Base-by-base conservation (phyloP, 2,329 filamentous ascomycete genomes). In the Diaporthe humulicola region DNA sequence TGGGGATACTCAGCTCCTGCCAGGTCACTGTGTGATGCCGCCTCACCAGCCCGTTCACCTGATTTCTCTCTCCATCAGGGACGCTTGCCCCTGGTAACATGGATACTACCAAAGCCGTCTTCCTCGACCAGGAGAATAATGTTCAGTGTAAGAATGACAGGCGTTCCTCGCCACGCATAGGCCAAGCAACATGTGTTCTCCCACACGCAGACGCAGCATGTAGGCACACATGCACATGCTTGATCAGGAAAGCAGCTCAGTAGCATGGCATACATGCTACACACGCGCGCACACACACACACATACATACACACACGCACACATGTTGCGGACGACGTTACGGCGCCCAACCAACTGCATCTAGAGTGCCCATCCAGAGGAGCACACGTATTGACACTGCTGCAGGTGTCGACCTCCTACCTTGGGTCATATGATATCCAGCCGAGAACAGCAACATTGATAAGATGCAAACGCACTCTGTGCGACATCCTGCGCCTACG, bases 131-230 rank as follows among this genome's bases (percentile, higher is more conserved):
- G 45, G 25, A 38, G 12, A 50, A 40, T 9, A 36, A 14, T 19
- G 6, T 58, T 25, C 15, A 64, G 25, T 56, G 25, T 40, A 40
- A 72, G n/a, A n/a, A 17, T 15, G 48, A 52, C 36, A 36, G 28
- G 19, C 25, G 36, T 10, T 54, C n/a, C 8, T 42, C 48, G 10
- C 30, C 42, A 30, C 36, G 38, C 38, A 45, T 40, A 15, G 45
- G 56, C 36, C 57, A 45, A 45, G 42, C 33, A 58, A 33, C 45
- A 72, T 64, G 57, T 64, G 70, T 54, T 33, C 25, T 30, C n/a
- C 30, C 70, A 64, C n/a, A 40, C 58, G 58, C 38, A 48, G 67
- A 36, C 45, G 70, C 56, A 71, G 28, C 61, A 50, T 50, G 42
- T 36, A 66, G 45, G 42, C 61, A 66, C 60, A 38, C 22, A 38